Percentiles rank a stretch among this genome's conserved stretches.
Conservation (phyloP, 139 green algal genomes). For the Coelastrella sp. region DNA sequence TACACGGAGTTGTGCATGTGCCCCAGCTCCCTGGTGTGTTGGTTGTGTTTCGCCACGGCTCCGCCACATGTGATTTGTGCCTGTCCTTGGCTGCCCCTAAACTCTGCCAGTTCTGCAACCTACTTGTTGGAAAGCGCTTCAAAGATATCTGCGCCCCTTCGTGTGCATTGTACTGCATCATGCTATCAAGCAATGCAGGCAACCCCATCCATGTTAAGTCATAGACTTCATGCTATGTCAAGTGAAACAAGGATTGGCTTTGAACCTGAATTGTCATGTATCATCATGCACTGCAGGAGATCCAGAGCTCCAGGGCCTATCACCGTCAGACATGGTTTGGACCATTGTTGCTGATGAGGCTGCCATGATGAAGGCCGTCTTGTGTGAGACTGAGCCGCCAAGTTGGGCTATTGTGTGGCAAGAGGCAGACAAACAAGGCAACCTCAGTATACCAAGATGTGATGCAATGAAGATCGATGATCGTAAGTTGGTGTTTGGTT, state of each 20-base stretch:
- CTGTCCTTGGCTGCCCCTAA: too few species aligned
- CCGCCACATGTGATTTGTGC: too few species aligned
- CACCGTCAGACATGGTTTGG: constrained; percentile 55
- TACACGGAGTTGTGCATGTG: too few species aligned
- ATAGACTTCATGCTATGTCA: neutral
- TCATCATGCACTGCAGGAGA: constrained; percentile 22
- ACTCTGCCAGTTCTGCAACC: too few species aligned
- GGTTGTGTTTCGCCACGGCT: too few species aligned
- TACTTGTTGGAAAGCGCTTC: neutral
- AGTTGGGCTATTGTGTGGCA: constrained; percentile 50
- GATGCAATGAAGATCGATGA: neutral
- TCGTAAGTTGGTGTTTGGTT: too few species aligned
- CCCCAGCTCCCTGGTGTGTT: too few species aligned
- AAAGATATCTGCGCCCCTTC: neutral
- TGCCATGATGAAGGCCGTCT: constrained; percentile 46
- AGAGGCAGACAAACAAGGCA: constrained; percentile 59
- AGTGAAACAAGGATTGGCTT: too few species aligned
- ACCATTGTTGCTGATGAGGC: constrained; percentile 58
- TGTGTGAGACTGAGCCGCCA: constrained; percentile 37
- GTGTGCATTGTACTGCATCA: neutral
- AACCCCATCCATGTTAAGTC: too few species aligned
- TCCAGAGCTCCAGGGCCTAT: constrained; percentile 7
- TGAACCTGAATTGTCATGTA: too few species aligned
- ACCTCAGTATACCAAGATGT: constrained; percentile 40
- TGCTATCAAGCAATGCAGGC: neutral